Evolutionary conservation across 2,329 filamentous ascomycete species (phyloP).

Genomic region (Fusarium irregulare): DNA sequence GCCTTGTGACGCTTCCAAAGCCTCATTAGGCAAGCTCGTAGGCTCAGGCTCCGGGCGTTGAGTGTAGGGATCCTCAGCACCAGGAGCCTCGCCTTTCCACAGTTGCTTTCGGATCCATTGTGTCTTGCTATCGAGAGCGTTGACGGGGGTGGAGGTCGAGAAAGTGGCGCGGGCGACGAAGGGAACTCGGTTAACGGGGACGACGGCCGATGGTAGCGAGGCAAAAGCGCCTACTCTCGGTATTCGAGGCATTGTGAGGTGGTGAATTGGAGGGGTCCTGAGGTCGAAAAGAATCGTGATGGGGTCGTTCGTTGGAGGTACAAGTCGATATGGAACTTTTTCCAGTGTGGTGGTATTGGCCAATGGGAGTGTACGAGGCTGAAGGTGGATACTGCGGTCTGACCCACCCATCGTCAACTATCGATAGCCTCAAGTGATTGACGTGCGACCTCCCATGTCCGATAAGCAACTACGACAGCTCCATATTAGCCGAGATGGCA

Average conservation of each 20-base stretch:
- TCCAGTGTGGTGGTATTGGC: slow-evolving; percentile 34
- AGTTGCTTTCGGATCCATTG: slow-evolving; percentile 55
- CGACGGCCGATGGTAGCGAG: slow-evolving; percentile 45
- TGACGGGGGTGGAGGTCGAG: slow-evolving; percentile 51
- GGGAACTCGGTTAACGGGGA: slow-evolving; percentile 43
- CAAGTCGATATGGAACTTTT: slow-evolving; percentile 45
- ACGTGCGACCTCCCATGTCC: slow-evolving; percentile 29
- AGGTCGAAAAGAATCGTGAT: slow-evolving; percentile 30
- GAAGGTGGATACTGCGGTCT: slow-evolving; percentile 12
- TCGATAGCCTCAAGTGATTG: slow-evolving; percentile 39
- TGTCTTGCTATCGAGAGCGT: slow-evolving; percentile 47
- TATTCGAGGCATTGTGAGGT: slow-evolving; percentile 57
- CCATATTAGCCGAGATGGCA: slow-evolving; percentile 51
- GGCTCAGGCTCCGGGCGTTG: slow-evolving; percentile 46
- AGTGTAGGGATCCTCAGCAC: slow-evolving; percentile 54
- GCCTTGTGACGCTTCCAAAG: slow-evolving; percentile 34
- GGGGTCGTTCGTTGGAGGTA: slow-evolving; percentile 9
- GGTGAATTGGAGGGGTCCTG: slow-evolving; percentile 9
- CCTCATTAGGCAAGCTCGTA: slow-evolving; percentile 50
- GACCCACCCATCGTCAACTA: slow-evolving; percentile 29
- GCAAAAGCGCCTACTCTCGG: slow-evolving; percentile 52
- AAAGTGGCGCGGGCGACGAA: slow-evolving; percentile 47
- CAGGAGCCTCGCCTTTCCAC: slow-evolving; percentile 55
- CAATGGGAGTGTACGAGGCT: slow-evolving; percentile 46
- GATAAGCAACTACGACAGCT: slow-evolving; percentile 9